Percentiles rank a stretch among this genome's conserved stretches.
phyloP scores from a whole-genome alignment of 768 basidiomycete genomes.

The Phlebiopsis gigantea region DNA sequence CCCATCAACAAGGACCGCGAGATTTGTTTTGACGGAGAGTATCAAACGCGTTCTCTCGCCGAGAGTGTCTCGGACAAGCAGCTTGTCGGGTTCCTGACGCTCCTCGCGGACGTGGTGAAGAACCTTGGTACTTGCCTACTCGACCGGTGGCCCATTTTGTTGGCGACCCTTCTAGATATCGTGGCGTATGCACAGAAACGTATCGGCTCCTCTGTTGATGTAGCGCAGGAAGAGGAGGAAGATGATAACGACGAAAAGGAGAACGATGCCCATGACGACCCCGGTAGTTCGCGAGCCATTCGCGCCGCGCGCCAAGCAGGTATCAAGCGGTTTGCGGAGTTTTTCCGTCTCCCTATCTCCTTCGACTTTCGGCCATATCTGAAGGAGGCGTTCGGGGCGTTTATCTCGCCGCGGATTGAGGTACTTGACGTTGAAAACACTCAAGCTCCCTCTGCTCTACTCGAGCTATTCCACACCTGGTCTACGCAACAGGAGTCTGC shows the following conservation, averaged over 20 bases:
- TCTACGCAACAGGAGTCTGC: constrained; percentile 51
- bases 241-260: constrained; percentile 33
- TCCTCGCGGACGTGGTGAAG: constrained; percentile 81
- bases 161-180: constrained; percentile 65
- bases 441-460: constrained; percentile 82
- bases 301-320: constrained; percentile 78
- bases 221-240: constrained; percentile 27
- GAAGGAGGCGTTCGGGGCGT: constrained; percentile 52
- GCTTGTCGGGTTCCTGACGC: constrained; percentile 76
- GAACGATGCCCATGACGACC: constrained; percentile 25
- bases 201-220: constrained; percentile 33
- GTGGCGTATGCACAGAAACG: constrained; percentile 57
- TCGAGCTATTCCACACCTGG: constrained; percentile 85
- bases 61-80: constrained; percentile 49
- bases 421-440: constrained; percentile 80
- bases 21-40: constrained; percentile 29
- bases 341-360: constrained; percentile 66
- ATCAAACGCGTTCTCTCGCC: constrained; percentile 26
- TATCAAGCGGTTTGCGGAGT: constrained; percentile 80
- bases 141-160: constrained; percentile 67
- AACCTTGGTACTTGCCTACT: constrained; percentile 72
- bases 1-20: constrained; percentile 39
- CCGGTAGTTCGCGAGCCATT: constrained; percentile 32
- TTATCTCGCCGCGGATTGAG: constrained; percentile 81
- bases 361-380: constrained; percentile 80